These are phyloP conservation scores for Sphaerulina vaccinii DNA, from an alignment of 2,329 filamentous ascomycete genomes.

Conservation along the genomic window DNA sequence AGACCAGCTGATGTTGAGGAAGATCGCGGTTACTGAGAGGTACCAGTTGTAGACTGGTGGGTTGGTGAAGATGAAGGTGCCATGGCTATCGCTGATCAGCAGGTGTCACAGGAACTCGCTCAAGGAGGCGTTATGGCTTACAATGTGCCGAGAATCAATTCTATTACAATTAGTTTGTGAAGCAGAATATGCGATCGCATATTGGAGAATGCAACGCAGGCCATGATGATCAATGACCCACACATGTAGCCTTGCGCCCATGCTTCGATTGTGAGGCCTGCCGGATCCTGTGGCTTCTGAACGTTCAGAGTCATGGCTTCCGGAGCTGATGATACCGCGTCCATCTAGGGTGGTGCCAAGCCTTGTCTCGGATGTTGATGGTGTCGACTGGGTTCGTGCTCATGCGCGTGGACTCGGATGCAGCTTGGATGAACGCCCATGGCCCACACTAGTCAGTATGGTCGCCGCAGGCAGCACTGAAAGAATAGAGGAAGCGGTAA, in stretches of 20 bases:
- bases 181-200: slow-evolving; percentile 49
- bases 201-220: slow-evolving; percentile 49
- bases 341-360: neutral
- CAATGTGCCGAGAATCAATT: slow-evolving; percentile 36
- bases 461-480: neutral
- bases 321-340: neutral
- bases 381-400: neutral
- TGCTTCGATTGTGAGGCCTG: slow-evolving; percentile 33
- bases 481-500: neutral
- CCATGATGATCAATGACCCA: slow-evolving; percentile 48
- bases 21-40: slow-evolving; percentile 56
- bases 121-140: slow-evolving; percentile 4
- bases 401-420: neutral
- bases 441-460: neutral
- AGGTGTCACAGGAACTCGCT: slow-evolving; percentile 18
- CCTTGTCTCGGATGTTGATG: neutral
- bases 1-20: slow-evolving; percentile 59
- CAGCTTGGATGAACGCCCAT: neutral
- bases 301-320: slow-evolving; percentile 30
- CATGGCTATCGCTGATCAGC: slow-evolving; percentile 50
- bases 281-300: slow-evolving; percentile 28
- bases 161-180: slow-evolving; percentile 53
- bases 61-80: slow-evolving; percentile 58
- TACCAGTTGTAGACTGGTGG: slow-evolving; percentile 63
- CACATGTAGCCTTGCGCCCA: slow-evolving; percentile 38